phyloP scores from a whole-genome alignment of 805 yeast genomes.

The Kazachstania kunashirensis region DNA sequence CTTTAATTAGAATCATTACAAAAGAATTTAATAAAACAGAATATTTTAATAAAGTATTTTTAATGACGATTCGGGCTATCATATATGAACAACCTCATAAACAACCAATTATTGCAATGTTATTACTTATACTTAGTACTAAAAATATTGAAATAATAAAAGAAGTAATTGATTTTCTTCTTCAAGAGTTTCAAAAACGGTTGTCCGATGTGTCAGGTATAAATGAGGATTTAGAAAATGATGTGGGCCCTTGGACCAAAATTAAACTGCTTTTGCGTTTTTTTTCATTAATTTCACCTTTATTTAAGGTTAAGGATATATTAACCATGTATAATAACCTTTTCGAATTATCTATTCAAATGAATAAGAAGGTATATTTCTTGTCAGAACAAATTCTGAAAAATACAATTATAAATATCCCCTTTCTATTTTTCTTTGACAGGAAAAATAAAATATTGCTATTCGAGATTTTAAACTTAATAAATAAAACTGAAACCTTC shows the following conservation, averaged over 20 bases:
- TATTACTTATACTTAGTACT: constrained; percentile 52
- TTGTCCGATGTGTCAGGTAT: constrained; percentile 32
- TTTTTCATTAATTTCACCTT: constrained; percentile 50
- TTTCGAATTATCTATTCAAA: constrained; percentile 40
- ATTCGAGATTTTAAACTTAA: constrained; percentile 2
- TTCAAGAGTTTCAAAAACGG: constrained; percentile 45
- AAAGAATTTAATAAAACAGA: constrained; percentile 48
- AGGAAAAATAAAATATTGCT: background rate
- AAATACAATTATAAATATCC: constrained; percentile 48
- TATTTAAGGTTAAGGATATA: constrained; percentile 40
- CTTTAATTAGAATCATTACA: constrained; percentile 50
- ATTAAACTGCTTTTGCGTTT: constrained; percentile 61
- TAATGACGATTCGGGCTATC: constrained; percentile 53
- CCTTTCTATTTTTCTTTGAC: constrained; percentile 44
- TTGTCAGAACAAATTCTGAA: constrained; percentile 58
- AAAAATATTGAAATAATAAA: constrained; percentile 51
- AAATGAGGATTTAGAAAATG: constrained; percentile 16
- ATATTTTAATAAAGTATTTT: constrained; percentile 42
- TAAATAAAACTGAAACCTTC: background rate
- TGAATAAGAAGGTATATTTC: constrained; percentile 43
- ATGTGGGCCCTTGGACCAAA: constrained; percentile 50
- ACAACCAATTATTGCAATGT: constrained; percentile 49
- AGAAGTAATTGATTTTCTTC: constrained; percentile 53
- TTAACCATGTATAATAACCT: constrained; percentile 40
- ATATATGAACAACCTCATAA: constrained; percentile 84